Conservation (phyloP, 1,284 basidiomycete species). For the Agaricales sp. region DNA sequence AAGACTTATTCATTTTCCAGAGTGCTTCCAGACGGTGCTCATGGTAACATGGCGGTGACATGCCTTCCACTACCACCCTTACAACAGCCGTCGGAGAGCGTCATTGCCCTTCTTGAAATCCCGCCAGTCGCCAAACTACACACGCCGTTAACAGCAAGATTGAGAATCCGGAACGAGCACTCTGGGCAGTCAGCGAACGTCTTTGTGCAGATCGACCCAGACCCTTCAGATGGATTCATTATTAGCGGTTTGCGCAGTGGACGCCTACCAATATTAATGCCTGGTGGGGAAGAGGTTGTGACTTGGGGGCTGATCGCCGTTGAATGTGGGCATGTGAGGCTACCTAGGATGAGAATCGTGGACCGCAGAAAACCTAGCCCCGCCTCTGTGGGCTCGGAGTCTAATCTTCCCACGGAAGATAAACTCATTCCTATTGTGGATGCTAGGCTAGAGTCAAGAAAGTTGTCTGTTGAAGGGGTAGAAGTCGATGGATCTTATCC, state of each 20-base stretch:
- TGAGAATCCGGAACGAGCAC: constrained; percentile 59
- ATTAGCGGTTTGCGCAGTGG: constrained; percentile 60
- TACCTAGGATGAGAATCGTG: constrained; percentile 35
- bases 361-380: not conserved
- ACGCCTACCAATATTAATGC: constrained; percentile 55
- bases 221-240: constrained; percentile 55
- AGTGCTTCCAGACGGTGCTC: constrained; percentile 29
- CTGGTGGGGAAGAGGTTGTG: constrained; percentile 54
- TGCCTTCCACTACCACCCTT: constrained; percentile 46
- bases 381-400: not conserved
- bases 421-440: not conserved
- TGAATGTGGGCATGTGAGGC: constrained; percentile 53
- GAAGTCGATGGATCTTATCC: not conserved
- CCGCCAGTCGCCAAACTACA: constrained; percentile 56
- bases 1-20: constrained; percentile 18
- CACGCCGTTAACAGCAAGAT: constrained; percentile 38
- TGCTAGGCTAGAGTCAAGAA: not conserved
- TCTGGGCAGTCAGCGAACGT: constrained; percentile 53
- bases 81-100: constrained; percentile 41
- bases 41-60: constrained; percentile 36
- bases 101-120: constrained; percentile 54
- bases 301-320: constrained; percentile 60
- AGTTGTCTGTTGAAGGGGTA: not conserved
- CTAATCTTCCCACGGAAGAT: not conserved
- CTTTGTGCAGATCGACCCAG: constrained; percentile 56